Percentiles rank a stretch among this genome's conserved stretches.
These are phyloP conservation scores for Musa balbisiana DNA, from an alignment of 202 grass and related monocot genomes.

Conservation along the genomic window DNA sequence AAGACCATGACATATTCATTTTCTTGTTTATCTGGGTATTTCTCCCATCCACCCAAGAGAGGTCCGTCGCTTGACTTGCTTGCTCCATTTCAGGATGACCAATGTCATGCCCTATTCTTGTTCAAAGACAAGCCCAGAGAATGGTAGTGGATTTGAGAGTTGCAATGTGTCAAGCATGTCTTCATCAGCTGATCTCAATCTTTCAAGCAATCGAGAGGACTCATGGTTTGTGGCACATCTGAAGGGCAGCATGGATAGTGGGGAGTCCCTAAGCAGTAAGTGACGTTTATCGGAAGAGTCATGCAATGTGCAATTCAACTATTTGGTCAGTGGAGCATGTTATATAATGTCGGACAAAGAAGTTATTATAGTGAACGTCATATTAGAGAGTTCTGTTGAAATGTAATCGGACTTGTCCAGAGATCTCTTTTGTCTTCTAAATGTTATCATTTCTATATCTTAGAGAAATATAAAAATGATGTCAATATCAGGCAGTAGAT, in stretches of 20 bases:
- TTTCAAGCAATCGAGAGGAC: constrained; percentile 56
- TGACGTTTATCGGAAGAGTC: constrained; percentile 13
- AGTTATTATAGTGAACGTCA: neutral
- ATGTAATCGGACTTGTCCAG: neutral
- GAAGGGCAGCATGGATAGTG: constrained; percentile 50
- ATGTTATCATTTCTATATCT: no score
- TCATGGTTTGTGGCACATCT: constrained; percentile 42
- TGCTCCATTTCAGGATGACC: constrained; percentile 17
- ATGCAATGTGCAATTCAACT: neutral
- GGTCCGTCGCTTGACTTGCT: neutral
- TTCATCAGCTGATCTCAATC: constrained; percentile 42
- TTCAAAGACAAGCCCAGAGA: constrained; percentile 47
- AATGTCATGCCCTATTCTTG: constrained; percentile 42
- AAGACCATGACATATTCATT: no score
- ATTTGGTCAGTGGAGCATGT: neutral
- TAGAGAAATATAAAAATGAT: no score
- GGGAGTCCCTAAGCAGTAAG: constrained; percentile 49
- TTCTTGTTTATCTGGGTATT: neutral
- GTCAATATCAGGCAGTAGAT: no score
- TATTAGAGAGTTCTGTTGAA: neutral
- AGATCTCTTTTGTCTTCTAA: no score
- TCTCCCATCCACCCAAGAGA: neutral
- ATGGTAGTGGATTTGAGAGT: constrained; percentile 41
- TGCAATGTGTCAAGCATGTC: constrained; percentile 39
- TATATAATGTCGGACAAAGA: neutral